Evolutionary conservation across 164 flowering plant genomes (phyloP), one percentile per base, ranked within the genome.

Genomic region (Umbilicus rupestris): DNA sequence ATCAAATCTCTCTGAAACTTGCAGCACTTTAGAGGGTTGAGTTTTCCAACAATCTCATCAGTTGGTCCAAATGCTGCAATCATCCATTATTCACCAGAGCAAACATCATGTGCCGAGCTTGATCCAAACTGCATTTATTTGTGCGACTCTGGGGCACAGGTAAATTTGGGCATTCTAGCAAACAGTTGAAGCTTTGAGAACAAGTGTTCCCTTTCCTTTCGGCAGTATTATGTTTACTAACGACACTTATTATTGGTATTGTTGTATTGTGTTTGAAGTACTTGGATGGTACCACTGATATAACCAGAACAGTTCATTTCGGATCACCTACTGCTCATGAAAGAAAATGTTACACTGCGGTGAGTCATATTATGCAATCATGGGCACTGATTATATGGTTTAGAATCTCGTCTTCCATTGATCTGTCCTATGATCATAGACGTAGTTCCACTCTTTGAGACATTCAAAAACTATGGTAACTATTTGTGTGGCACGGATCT

Each of bases 141-240:
- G 20, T 87, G 75, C 78, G 99, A 94, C 73, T 91, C 97, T 0
- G 99, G 99, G 73, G 99, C 96, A 41, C 99, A 94, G 97, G 98
- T 94, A 67, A 28, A 30, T 71, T 72, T 68, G 30, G 46, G 28
- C 42, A 46, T 63, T 63, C 66, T 55, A 62, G 29, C 44, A 66
- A 66, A 33, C 24, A 41, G 44, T 41, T 41, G 16, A 41, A 6
- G 44, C 3, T 55, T 8, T 28, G 33, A 9, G 31, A 55, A 26
- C 60, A 55, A 55, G 3, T 28, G 60, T 1, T 11, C 59, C 14
- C 15, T 10, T 55, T 26, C 3, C 19, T 62, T 62, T 63, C 26
- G 26, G 19, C 42, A 17, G 7, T 39, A 9, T 22, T 64, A 35
- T 75, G 66, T 17, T 33, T 46, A 14, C 49, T 62, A 41, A 59